Percentiles rank a stretch among this genome's conserved stretches.
Conservation (phyloP, 176 grass and related monocot species). For the Oryza rufipogon region DNA sequence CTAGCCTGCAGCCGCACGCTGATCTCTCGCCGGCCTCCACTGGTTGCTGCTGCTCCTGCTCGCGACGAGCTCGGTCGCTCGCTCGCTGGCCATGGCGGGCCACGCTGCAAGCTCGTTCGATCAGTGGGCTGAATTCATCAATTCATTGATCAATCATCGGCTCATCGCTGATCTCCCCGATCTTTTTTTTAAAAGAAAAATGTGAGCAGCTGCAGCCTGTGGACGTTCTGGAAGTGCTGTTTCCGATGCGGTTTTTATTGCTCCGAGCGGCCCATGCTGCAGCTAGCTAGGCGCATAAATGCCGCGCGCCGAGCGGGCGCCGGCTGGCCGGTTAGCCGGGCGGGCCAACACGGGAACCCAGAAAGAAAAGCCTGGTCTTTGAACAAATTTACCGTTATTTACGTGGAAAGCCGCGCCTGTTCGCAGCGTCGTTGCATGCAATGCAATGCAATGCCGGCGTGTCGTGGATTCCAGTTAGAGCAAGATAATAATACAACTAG, state of each 20-base stretch:
- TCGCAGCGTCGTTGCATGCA: not conserved
- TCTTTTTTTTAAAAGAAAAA: not conserved
- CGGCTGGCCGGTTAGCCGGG: not conserved
- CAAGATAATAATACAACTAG: no score
- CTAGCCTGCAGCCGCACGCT: not conserved
- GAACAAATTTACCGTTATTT: conserved; percentile 55
- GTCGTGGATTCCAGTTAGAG: not conserved
- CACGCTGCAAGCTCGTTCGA: not conserved
- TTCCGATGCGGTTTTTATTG: conserved; percentile 44
- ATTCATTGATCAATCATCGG: not conserved
- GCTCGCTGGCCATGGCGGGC: not conserved
- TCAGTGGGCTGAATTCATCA: not conserved
- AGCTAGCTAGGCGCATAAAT: conserved; percentile 36
- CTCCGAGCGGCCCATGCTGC: conserved; percentile 25
- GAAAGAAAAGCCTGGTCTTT: conserved; percentile 4
- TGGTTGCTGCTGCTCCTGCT: not conserved
- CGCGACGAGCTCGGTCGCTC: not conserved
- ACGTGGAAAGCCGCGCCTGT: conserved; percentile 32
- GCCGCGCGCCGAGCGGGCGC: conserved; percentile 11
- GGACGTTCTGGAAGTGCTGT: conserved; percentile 45
- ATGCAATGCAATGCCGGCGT: no score
- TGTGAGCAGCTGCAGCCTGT: not conserved
- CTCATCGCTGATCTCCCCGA: not conserved
- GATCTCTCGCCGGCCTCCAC: not conserved
- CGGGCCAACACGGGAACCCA: conserved; percentile 35